Evolutionary conservation across 768 basidiomycete species (phyloP), one percentile per base, ranked within the genome.

Genomic region (Lenzites betulinus): DNA sequence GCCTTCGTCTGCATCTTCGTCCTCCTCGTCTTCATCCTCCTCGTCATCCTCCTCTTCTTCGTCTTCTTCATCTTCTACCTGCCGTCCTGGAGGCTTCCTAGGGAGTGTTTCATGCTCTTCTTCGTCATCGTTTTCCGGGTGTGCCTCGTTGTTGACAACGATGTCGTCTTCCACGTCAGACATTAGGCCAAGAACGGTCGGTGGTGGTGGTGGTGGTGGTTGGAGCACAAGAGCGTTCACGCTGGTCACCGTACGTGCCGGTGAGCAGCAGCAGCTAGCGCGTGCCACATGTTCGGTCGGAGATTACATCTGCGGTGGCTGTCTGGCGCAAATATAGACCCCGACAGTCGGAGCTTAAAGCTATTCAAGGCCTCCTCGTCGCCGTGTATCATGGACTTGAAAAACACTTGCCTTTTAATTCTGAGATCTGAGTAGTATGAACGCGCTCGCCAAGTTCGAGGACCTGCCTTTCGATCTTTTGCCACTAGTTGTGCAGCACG

Each of bases 381-480:
- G n/a, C n/a, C n/a, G n/a, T 43, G 7, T n/a, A 3, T 22, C 2
- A 43, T 20, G 30, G 30, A 33, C 30, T 4, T 33, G 6, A 4
- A 4, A 11, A 33, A 5, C 4, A 33, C 30, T 33, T 33, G 30
- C 4, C 30, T 33, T 33, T 11, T 11, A 5, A 5, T 11, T 33
- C 30, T 33, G 30, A 33, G 8, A n/a, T 5, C 18, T 20, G 16
- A 7, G 12, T 9, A 1, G n/a, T n/a, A 51, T 59, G 58, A 16
- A 7, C 28, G 2, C 23, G 7, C 43, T 59, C 16, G 33, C 51
- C 6, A 51, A 60, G 35, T 84, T 88, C 64, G 54, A 74, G 28
- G 83, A 88, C 62, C 77, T 93, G 2, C 91, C 91, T 11, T 64
- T 85, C 20, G 90, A 92, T 49, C 70, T 93, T 20, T 68, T 90